These are phyloP conservation scores for Cadophora luteo-olivacea DNA, from an alignment of 2,329 filamentous ascomycete species.

Conservation along the genomic window DNA sequence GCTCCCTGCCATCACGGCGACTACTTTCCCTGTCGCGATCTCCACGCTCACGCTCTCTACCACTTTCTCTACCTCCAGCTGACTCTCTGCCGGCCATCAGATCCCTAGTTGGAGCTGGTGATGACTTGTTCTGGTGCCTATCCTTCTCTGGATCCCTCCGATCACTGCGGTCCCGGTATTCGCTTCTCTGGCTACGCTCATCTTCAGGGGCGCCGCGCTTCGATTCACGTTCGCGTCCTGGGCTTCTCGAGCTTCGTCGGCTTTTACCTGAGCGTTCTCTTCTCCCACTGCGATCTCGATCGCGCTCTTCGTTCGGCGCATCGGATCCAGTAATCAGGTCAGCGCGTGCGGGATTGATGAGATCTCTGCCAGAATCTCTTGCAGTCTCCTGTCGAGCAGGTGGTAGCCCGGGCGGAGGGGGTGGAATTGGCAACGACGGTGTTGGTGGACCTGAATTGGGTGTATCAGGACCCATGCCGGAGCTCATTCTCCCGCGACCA, in stretches of 20 bases:
- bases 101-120: slow-evolving; percentile 31
- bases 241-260: slow-evolving; percentile 41
- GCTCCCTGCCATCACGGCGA: slow-evolving; percentile 37
- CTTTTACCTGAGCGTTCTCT: slow-evolving; percentile 43
- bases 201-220: slow-evolving; percentile 41
- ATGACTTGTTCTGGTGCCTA: slow-evolving; percentile 28
- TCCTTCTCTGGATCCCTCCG: slow-evolving; percentile 29
- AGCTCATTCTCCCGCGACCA: slow-evolving; percentile 45
- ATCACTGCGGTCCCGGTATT: slow-evolving; percentile 41
- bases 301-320: slow-evolving; percentile 35
- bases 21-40: slow-evolving; percentile 39
- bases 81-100: slow-evolving; percentile 30
- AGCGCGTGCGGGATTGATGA: slow-evolving; percentile 39
- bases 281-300: slow-evolving; percentile 41
- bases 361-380: slow-evolving; percentile 36
- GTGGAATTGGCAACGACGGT: slow-evolving; percentile 59
- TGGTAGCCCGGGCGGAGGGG: slow-evolving; percentile 46
- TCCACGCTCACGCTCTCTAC: slow-evolving; percentile 31
- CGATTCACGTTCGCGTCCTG: slow-evolving; percentile 38
- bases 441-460: slow-evolving; percentile 56
- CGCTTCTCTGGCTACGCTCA: slow-evolving; percentile 36
- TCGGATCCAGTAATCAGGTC: slow-evolving; percentile 41
- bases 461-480: slow-evolving; percentile 57
- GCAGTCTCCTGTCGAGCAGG: slow-evolving; percentile 23
- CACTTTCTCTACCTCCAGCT: slow-evolving; percentile 27